Base-by-base conservation (phyloP, 768 basidiomycete species). In the Lactarius indigo region DNA sequence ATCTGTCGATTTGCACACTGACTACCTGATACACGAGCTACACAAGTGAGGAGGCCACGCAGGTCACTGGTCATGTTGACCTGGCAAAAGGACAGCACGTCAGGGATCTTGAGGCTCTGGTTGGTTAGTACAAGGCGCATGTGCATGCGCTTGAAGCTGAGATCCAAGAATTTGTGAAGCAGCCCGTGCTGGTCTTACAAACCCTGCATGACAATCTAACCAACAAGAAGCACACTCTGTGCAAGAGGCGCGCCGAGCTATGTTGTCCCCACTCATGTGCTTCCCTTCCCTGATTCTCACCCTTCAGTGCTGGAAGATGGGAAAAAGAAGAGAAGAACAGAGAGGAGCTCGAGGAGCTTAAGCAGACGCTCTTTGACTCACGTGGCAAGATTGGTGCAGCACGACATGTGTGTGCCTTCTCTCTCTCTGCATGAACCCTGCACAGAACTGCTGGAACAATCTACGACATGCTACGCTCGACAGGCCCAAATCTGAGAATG, bases 401-500 rank as follows among this genome's bases (percentile, higher is more conserved):
- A 4, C 31, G 31, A 7, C 31, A 7, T 31, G 31, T 7, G 31
- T 4, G 31, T 31, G 31, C 31, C 8, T 93, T 1, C 76, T 93
- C 31, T 31, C 31, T 31, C 31, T 31, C 31, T 31, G 31, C 31
- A 7, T 5, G 3, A 31, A 31, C 71, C 96, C 96, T 0, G 92
- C 91, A n/a, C 83, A 88, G 70, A 81, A 87, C 69, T n/a, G n/a
- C n/a, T 92, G 93, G 85, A 85, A 85, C 17, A 91, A 92, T 55
- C 78, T 92, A 33, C 82, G 94, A 57, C 83, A 88, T 68, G 88
- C 83, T 26, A 87, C 83, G 23, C 82, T 98, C 79, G 88, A 94
- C 42, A 79, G 88, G 26, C 79, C 98, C 39, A 87, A 84, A 76
- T 79, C 77, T 50, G 96, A 99, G 80, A 99, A 98, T 73, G 85